phyloP scores from a whole-genome alignment of 345 rosid genomes.

The Angophora floribunda region DNA sequence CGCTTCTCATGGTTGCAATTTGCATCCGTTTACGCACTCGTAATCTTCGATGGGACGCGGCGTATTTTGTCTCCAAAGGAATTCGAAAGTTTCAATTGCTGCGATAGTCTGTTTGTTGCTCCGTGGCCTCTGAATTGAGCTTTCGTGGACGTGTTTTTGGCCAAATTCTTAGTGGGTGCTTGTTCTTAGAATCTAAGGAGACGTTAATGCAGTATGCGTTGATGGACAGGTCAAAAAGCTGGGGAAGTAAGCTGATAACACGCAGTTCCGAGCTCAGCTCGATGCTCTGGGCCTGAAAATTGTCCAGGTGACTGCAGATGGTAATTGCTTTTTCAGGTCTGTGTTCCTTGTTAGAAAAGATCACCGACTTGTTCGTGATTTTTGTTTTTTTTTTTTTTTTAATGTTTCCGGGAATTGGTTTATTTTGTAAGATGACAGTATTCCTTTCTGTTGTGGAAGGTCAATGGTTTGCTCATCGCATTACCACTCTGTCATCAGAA shows the following conservation, averaged over 20 bases:
- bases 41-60: no score
- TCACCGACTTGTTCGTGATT: background rate
- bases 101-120: background rate
- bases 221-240: slow-evolving; percentile 44
- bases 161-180: background rate
- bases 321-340: slow-evolving; percentile 96
- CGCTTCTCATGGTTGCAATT: background rate
- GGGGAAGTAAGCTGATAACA: slow-evolving; percentile 58
- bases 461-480: background rate
- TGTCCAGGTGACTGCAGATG: slow-evolving; percentile 74
- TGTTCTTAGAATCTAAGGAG: background rate
- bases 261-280: slow-evolving; percentile 57
- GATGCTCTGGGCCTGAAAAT: slow-evolving; percentile 66
- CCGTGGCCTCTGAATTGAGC: background rate
- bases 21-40: no score
- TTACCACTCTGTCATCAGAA: background rate
- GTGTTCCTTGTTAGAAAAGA: slow-evolving; percentile 7
- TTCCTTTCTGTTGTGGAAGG: background rate
- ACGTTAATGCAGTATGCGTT: background rate
- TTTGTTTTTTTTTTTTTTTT: background rate
- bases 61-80: no score
- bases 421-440: background rate
- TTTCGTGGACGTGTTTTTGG: background rate
- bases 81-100: background rate
- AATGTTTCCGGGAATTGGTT: background rate